These are phyloP conservation scores for Sclerotinia borealis DNA, from an alignment of 2,329 filamentous ascomycete species.

Conservation along the genomic window DNA sequence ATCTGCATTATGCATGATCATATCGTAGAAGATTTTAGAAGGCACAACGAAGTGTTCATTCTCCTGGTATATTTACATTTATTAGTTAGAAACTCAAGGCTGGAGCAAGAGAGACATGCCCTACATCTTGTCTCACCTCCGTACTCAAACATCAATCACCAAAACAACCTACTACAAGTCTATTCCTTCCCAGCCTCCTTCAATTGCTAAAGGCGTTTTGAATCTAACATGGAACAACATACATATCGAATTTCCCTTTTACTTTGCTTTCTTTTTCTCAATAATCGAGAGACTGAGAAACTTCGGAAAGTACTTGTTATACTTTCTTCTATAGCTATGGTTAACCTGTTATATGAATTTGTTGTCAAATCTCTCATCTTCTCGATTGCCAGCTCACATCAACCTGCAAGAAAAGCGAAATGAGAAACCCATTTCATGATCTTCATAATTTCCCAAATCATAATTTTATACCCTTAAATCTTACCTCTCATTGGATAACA, in stretches of 20 bases:
- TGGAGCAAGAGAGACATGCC: not conserved
- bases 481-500: not conserved
- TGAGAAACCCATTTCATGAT: not conserved
- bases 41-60: too few relatives aligned
- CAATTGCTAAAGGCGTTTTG: not conserved
- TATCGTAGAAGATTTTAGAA: not conserved
- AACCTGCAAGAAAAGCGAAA: not conserved
- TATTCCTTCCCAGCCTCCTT: slow-evolving; percentile 1
- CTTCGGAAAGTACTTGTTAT: not conserved
- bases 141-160: not conserved
- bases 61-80: too few relatives aligned
- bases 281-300: not conserved
- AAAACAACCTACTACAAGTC: not conserved
- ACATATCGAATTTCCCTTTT: not conserved
- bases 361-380: not conserved
- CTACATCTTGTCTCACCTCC: too few relatives aligned
- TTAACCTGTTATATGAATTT: not conserved
- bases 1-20: not conserved
- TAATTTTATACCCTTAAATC: not conserved
- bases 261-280: not conserved
- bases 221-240: not conserved
- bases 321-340: not conserved
- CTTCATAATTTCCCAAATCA: slow-evolving; percentile 4
- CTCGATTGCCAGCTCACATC: not conserved
- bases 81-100: not conserved